Evolutionary conservation across 345 rosid genomes (phyloP), one percentile per base, ranked within the genome.

Genomic region (Euclidium syriacum): DNA sequence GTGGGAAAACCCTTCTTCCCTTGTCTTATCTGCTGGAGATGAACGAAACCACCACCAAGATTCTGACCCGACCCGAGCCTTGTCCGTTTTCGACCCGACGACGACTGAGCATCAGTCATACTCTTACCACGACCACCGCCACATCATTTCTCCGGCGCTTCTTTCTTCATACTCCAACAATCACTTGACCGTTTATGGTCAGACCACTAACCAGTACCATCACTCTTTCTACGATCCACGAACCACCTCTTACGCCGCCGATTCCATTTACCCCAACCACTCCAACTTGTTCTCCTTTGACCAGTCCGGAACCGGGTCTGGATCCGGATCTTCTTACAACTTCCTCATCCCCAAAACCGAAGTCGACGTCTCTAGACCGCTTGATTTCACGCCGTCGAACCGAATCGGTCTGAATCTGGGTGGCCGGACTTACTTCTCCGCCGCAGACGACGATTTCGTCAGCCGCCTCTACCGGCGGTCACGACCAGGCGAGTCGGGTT

Each of bases 351-450:
- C 99, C 0, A 94, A 90, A 74, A 67, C 73, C n/a, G 95, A 90
- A 68, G 68, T 70, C 30, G 91, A 90, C 33, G 71, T 62, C 41
- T 60, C 81, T n/a, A 72, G 78, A 1, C 72, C 77, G 6, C 58
- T 67, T 17, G 86, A 84, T 57, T 80, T 74, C 58, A 73, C 86
- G 0, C 75, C 91, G 0, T n/a, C 75, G 32, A 71, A 64, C 70
- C 70, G 97, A 70, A 84, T 94, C 30, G 99, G 99, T 4, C 83
- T 94, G 1, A 85, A 94, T 68, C 73, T 94, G 44, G 99, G 99
- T 8, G 91, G 96, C 2, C 77, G 99, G 62, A 90, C 99, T 1
- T 94, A 90, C 67, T 90, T 90, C 76, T 90, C 98, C 0, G 83
- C 97, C 0, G 83, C 91, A 0, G 99, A 94, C 52, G 97, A 85